These are phyloP conservation scores for Candida xyloterini DNA, from an alignment of 805 yeast species.

Conservation along the genomic window DNA sequence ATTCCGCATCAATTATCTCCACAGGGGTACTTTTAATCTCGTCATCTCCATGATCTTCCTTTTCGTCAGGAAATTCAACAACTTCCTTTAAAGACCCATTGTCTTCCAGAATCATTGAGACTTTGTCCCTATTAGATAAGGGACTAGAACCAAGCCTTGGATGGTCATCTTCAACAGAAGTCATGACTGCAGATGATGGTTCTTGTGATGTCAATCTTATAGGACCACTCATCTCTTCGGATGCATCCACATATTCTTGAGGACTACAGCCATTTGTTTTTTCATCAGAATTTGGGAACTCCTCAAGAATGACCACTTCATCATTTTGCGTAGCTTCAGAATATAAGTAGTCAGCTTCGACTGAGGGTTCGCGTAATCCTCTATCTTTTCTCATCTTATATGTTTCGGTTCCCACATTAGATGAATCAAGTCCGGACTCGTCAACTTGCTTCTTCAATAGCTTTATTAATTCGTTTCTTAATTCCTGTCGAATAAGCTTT, in stretches of 20 bases:
- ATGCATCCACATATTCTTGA: not conserved
- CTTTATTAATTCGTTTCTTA: slow-evolving; percentile 25
- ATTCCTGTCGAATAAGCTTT: slow-evolving; percentile 21
- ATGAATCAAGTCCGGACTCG: slow-evolving; percentile 22
- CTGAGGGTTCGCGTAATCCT: slow-evolving; percentile 4
- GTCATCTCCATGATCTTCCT: not conserved
- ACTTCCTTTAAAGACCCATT: slow-evolving; percentile 5
- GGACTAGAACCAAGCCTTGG: too few relatives aligned
- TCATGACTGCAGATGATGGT: not conserved
- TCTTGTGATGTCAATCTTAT: not conserved
- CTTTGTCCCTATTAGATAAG: not conserved
- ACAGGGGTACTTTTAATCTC: not conserved
- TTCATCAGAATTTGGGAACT: not conserved
- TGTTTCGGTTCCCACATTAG: slow-evolving; percentile 25
- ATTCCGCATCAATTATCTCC: not conserved
- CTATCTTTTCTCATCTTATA: slow-evolving; percentile 8
- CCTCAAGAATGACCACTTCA: slow-evolving; percentile 10
- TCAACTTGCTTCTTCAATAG: slow-evolving; percentile 29
- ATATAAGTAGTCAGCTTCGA: not conserved
- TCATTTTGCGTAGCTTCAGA: slow-evolving; percentile 6
- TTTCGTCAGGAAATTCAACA: not conserved
- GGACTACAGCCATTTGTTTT: not conserved
- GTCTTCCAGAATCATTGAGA: slow-evolving; percentile 7
- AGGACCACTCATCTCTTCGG: not conserved
- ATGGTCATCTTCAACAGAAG: not conserved